Percentiles rank a stretch among this genome's conserved stretches.
Evolutionary conservation across 495 filamentous ascomycete genomes (phyloP).

Genomic region (Halenospora varia): DNA sequence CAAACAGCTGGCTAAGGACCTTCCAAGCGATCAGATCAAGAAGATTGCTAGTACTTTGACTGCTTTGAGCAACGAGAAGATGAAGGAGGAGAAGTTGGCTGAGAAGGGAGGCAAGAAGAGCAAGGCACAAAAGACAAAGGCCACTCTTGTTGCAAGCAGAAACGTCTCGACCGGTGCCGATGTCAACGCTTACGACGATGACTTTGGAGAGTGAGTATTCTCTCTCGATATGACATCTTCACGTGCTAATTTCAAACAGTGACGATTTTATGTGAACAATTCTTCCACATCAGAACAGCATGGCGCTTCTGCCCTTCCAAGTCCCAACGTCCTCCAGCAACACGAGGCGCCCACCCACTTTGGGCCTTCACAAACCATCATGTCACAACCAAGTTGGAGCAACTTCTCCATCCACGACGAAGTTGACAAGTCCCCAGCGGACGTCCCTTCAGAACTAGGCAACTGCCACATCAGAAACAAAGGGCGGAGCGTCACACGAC

Average conservation of each 20-base stretch:
- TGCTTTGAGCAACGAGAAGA: conserved; percentile 90
- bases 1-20: conserved; percentile 82
- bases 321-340: conserved; percentile 6
- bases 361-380: neutral
- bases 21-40: conserved; percentile 89
- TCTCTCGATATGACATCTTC: conserved; percentile 5
- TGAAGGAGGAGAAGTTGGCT: conserved; percentile 95
- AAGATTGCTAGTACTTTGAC: conserved; percentile 85
- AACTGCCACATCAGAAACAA: neutral
- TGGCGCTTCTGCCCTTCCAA: conserved; percentile 8
- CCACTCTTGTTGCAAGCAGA: conserved; percentile 65
- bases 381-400: neutral
- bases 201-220: conserved; percentile 68
- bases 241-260: conserved; percentile 23
- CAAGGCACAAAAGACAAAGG: conserved; percentile 93
- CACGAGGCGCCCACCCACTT: conserved; percentile 1
- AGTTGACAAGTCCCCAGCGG: neutral
- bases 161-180: conserved; percentile 62
- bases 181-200: conserved; percentile 67
- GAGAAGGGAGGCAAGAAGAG: conserved; percentile 96
- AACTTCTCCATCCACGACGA: neutral
- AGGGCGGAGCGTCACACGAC: neutral
- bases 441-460: neutral
- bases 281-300: conserved; percentile 1
- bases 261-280: conserved; percentile 64